Conservation (phyloP, 805 yeast genomes). For the Groenewaldozyma tartarivorans region DNA sequence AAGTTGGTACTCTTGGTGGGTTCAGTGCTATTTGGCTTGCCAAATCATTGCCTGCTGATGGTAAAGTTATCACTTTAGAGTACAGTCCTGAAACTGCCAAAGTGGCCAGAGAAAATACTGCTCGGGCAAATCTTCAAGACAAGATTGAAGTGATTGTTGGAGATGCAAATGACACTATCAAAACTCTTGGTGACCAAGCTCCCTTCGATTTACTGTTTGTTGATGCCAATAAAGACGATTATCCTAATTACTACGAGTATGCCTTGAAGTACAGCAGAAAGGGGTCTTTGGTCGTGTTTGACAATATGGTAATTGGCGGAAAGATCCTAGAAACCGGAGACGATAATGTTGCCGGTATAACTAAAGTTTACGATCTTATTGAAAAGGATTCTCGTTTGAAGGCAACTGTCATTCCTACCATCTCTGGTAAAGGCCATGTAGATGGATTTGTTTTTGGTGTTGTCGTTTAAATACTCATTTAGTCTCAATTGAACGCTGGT, state of each 20-base stretch:
- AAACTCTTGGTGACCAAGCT: not conserved
- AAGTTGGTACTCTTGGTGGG: slow-evolving; percentile 13
- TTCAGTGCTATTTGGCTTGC: slow-evolving; percentile 12
- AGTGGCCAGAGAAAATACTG: slow-evolving; percentile 9
- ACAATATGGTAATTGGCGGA: slow-evolving; percentile 8
- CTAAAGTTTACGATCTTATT: slow-evolving; percentile 6
- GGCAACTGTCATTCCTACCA: slow-evolving; percentile 10
- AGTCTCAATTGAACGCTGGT: too few species aligned
- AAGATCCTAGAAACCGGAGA: slow-evolving; percentile 1
- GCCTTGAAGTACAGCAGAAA: slow-evolving; percentile 6
- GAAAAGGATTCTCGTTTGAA: slow-evolving; percentile 6
- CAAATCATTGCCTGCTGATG: slow-evolving; percentile 8
- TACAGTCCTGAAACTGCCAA: slow-evolving; percentile 8
- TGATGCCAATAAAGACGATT: slow-evolving; percentile 10
- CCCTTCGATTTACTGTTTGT: slow-evolving; percentile 9
- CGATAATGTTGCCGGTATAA: slow-evolving; percentile 3
- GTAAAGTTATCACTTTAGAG: slow-evolving; percentile 8
- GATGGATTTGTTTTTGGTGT: slow-evolving; percentile 10
- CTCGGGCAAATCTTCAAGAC: slow-evolving; percentile 10
- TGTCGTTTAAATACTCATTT: too few species aligned
- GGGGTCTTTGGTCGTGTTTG: slow-evolving; percentile 7
- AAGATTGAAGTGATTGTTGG: slow-evolving; percentile 13
- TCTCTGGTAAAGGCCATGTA: slow-evolving; percentile 8
- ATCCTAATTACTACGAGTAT: slow-evolving; percentile 10
- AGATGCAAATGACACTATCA: slow-evolving; percentile 7